Evolutionary conservation across 2,329 filamentous ascomycete genomes (phyloP), one percentile per base, ranked within the genome.

Genomic region (Diaporthe vexans): DNA sequence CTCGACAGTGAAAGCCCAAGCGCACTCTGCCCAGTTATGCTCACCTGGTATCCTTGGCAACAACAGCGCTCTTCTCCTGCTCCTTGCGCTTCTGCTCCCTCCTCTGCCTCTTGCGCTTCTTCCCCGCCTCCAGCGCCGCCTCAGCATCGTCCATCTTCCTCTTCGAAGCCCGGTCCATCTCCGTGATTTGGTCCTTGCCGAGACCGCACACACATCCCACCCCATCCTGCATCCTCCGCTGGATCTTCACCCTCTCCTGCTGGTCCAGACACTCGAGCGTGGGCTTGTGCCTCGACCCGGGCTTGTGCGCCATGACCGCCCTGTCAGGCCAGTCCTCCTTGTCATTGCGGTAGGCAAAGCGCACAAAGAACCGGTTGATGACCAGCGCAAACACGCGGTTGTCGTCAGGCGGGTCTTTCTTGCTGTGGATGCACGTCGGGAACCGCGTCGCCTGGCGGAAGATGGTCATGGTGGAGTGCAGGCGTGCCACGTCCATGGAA

Each of bases 401-500:
- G 19, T 73, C 56, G 1, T 11, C 33, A 2, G 19, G 3, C 17
- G 21, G 65, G 15, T 24, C 15, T n/a, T 19, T 13, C 37, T 13
- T 54, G n/a, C 46, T 21, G 72, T 73, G 72, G 40, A 73, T 73
- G 29, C 72, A 73, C 43, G 3, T 26, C 4, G 72, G 72, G 24
- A 71, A 73, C 10, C 65, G 72, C 2, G 65, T 15, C 3, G 72
- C 72, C 65, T 73, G 72, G 11, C 72, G 72, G 37, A 74, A 67
- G 26, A 74, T 57, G 37, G 73, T 74, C 65, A 74, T 74, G 17
- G 58, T 67, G n/a, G 73, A 74, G 68, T 72, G 73, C 10, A 74
- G 57, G 5, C 69, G 58, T n/a, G 59, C 58, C 15, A 54, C 51
- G 21, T 74, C 73, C 35, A 61, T 56, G 6, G 57, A 54, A 19